Evolutionary conservation across 1,284 basidiomycete species (phyloP), one percentile per base, ranked within the genome.

Genomic region (Papiliotrema laurentii): DNA sequence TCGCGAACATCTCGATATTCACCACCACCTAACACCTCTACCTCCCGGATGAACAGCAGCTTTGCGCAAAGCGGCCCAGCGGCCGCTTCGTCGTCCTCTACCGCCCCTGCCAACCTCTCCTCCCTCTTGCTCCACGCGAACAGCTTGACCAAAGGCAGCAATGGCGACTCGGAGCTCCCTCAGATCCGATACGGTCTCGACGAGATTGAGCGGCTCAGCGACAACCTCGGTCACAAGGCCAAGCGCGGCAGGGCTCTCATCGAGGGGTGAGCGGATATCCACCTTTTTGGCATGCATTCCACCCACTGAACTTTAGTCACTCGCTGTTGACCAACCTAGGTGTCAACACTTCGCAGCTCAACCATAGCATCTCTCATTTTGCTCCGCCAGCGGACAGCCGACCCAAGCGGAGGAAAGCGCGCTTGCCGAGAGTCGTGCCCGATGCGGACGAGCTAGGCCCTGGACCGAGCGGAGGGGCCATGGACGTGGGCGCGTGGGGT

Each of bases 181-280:
- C 68, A 67, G 53, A 65, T 72, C 54, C 55, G 65, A 22, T 64
- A 66, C 38, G 68, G 68, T 26, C 64, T 72, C 43, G 69, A 69
- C 35, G 69, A 72, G 60, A 68, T 72, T 49, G 69, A 72, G 56
- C 56, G 68, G 18, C 64, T 69, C 64, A 65, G 62, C 49, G 68
- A 67, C 55, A 47, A 45, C 3, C 62, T 64, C 4, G 66, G 60
- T 13, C 62, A 62, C 5, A 54, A 55, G 46, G 64, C 67, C 5
- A 68, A 66, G 54, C 56, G 61, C 18, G 47, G 49, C 11, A 64
- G 56, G 16, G 42, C 46, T 13, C 47, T 45, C 18, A 68, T 59
- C n/a, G 65, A 72, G 37, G 69, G 68, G 69, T 71, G 51, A 61
- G 69, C 55, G 6, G 28, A n/a, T n/a, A 18, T 10, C 14, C 41